Evolutionary conservation across 169 alveolate genomes (phyloP), one percentile per base, ranked within the genome.

Genomic region (Cryptosporidium ubiquitum): DNA sequence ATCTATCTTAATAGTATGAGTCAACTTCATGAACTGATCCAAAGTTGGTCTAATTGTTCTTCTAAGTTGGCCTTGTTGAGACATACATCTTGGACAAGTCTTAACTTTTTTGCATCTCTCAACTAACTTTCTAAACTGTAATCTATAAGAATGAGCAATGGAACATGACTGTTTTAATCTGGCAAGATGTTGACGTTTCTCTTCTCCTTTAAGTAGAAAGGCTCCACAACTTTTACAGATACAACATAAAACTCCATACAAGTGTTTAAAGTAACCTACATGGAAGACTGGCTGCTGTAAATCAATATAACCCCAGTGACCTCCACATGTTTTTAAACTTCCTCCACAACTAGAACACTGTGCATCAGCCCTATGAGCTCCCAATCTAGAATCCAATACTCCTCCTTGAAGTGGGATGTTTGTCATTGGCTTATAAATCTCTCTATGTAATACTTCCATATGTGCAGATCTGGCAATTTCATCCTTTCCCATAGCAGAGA

Each of bases 221-320:
- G 96, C 85, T 37, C 98, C 95, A 84, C 99, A 97, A 51, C 86
- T 92, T 93, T 98, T 97, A 93, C 99, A 98, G 37, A 97, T 95
- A 47, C 96, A 94, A 85, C 95, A 92, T 42, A 98, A 91, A 26
- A 98, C 95, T 69, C 94, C 96, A 18, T 96, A 93, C 12, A 94
- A 91, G 92, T 97, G 98, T 93, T 96, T 97, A 91, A 98, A 96
- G 93, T 96, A 99, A 0, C 99, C 99, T 3, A 97, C 94, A 92
- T 99, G 99, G 92, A 97, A 99, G 20, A 98, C 98, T 26, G 99
- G 99, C 75, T 97, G 92, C 75, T 95, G 97, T 79, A 99, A 93
- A 71, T 95, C 95, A 47, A 98, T 93, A 86, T 94, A 97, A 6
- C 99, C 99, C 94, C 97, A 98, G 86, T 98, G 99, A 10, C 99